Conservation (phyloP, 352 stramenopile species). For the Phytophthora ohioensis region DNA sequence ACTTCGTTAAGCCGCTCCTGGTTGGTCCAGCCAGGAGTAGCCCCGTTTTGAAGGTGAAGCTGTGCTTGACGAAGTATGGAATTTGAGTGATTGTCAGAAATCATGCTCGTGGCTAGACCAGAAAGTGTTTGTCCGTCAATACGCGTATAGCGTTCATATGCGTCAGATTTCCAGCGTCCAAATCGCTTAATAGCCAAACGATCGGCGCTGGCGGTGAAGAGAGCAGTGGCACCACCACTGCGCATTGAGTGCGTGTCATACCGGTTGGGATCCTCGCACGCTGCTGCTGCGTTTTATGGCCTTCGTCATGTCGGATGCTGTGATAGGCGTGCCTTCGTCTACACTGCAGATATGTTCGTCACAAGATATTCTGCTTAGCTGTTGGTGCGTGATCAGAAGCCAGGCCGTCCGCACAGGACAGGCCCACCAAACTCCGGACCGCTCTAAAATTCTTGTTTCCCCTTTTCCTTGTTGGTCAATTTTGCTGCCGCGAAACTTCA, state of each 20-base stretch:
- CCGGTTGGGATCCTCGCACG: not conserved
- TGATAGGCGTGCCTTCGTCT: not conserved
- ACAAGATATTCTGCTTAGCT: not conserved
- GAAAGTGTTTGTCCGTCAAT: too few species aligned
- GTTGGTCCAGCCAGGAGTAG: too few species aligned
- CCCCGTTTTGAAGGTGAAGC: too few species aligned
- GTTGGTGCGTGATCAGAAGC: not conserved
- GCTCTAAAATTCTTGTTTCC: conserved; percentile 8
- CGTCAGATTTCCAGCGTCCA: not conserved
- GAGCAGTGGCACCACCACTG: not conserved
- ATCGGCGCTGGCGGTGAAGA: not conserved
- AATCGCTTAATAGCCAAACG: not conserved
- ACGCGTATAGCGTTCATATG: not conserved
- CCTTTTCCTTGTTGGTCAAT: conserved; percentile 5
- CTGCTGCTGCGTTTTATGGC: not conserved
- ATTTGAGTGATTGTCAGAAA: too few species aligned
- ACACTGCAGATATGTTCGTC: not conserved
- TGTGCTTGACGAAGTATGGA: too few species aligned
- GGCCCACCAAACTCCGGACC: conserved; percentile 5
- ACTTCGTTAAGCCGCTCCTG: too few species aligned
- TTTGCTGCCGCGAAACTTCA: conserved; percentile 7
- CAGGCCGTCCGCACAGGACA: conserved; percentile 19
- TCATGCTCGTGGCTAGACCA: too few species aligned
- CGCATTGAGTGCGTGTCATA: not conserved
- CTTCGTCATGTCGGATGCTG: not conserved